Conservation (phyloP, 1,139 yeast species). For the Kodamaea anthophila region DNA sequence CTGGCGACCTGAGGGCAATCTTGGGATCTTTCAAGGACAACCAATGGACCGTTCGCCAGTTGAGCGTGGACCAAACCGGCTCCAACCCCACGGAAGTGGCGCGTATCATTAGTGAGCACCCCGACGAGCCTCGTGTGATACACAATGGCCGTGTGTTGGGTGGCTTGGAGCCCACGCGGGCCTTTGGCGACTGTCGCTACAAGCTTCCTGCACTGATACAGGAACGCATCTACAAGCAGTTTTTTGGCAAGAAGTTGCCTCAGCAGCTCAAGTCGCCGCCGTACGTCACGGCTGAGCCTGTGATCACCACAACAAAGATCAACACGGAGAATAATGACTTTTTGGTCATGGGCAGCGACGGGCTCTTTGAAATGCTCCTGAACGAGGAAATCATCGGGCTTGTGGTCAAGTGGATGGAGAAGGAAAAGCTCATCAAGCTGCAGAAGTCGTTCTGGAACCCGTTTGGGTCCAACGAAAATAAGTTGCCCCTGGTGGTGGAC, state of each 20-base stretch:
- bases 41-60: conserved; percentile 81
- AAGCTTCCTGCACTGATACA: conserved; percentile 74
- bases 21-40: conserved; percentile 69
- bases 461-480: conserved; percentile 42
- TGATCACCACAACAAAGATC: conserved; percentile 74
- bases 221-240: conserved; percentile 63
- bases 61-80: conserved; percentile 92
- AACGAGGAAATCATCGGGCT: conserved; percentile 90
- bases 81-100: conserved; percentile 83
- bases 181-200: conserved; percentile 95
- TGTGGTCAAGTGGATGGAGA: conserved; percentile 92
- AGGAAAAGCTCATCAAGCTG: conserved; percentile 57
- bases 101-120: conserved; percentile 81
- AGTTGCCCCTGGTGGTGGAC: conserved; percentile 59
- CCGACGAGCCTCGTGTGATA: conserved; percentile 78
- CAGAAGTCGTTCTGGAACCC: conserved; percentile 45
- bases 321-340: conserved; percentile 72
- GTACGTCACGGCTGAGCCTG: conserved; percentile 96
- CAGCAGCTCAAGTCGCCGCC: conserved; percentile 84
- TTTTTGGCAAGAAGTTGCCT: conserved; percentile 82
- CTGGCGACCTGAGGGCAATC: conserved; percentile 95
- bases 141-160: conserved; percentile 90
- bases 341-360: conserved; percentile 91
- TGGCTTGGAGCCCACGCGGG: conserved; percentile 91
- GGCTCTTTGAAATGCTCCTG: conserved; percentile 83